Conservation (phyloP, 2,329 filamentous ascomycete genomes). For the Beauveria australis region DNA sequence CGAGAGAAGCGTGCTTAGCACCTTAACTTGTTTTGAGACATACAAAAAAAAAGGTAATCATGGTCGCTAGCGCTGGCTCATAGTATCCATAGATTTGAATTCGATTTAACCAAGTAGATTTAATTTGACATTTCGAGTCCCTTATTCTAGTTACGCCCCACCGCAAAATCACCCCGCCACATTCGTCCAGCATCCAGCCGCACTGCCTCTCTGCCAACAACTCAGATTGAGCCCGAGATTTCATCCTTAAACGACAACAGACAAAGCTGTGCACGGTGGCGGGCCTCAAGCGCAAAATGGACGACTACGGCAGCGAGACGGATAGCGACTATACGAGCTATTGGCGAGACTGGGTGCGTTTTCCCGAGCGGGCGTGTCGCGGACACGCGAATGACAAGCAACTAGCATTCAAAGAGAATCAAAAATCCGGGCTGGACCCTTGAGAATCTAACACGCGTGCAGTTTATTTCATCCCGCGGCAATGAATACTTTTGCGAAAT, state of each 20-base stretch:
- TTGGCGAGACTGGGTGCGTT: constrained; percentile 94
- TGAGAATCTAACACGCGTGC: constrained; percentile 6
- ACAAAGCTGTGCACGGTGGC: constrained; percentile 2
- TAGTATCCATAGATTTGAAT: not conserved
- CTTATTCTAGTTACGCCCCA: not conserved
- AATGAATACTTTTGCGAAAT: constrained; percentile 99
- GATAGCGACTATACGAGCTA: constrained; percentile 99
- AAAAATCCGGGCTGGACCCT: not conserved
- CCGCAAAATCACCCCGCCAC: constrained; percentile 7
- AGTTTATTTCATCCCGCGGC: constrained; percentile 97
- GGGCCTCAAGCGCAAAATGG: constrained; percentile 49
- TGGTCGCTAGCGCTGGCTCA: not conserved
- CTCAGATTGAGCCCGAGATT: not conserved
- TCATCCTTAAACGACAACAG: constrained; percentile 7
- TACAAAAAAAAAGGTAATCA: not conserved
- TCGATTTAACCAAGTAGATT: not conserved
- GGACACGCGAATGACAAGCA: too few species aligned
- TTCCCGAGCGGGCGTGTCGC: not conserved
- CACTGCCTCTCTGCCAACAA: not conserved
- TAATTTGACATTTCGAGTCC: not conserved
- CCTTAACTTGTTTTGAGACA: not conserved
- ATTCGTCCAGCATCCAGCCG: not conserved
- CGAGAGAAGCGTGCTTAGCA: not conserved
- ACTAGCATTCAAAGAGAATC: too few species aligned
- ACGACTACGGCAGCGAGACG: constrained; percentile 95